Percentiles rank a stretch among this genome's conserved stretches.
Evolutionary conservation across 2,329 filamentous ascomycete genomes (phyloP).

Genomic region (Aspergillus viridinutans): DNA sequence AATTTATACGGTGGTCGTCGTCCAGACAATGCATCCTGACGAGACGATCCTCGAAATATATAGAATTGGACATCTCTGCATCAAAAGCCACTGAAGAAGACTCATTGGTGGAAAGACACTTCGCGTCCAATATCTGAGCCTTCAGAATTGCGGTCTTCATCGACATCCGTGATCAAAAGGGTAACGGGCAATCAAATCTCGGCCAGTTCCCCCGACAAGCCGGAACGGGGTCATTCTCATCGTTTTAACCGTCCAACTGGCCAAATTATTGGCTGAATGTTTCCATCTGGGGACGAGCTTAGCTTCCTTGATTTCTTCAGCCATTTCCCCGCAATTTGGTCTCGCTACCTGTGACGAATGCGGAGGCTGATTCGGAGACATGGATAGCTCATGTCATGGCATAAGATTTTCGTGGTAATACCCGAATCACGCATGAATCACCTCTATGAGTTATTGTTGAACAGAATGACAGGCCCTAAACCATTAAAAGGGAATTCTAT

Average conservation of each 20-base stretch:
- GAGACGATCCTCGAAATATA: neutral
- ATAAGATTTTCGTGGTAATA: no score
- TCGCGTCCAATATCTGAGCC: neutral
- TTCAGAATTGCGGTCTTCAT: neutral
- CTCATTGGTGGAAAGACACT: neutral
- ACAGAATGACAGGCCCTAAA: no score
- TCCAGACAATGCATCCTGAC: neutral
- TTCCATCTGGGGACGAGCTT: neutral
- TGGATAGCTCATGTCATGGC: no score
- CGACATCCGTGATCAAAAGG: neutral
- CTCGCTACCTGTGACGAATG: no score
- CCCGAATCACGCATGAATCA: no score
- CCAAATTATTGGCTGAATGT: neutral
- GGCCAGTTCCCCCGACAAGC: neutral
- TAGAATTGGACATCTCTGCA: neutral
- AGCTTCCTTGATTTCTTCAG: neutral
- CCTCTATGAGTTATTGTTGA: no score
- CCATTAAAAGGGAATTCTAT: no score
- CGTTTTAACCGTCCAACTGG: neutral
- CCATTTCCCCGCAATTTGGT: no score
- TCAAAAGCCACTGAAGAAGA: neutral
- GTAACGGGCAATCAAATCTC: neutral
- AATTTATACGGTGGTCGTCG: no score
- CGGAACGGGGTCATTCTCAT: neutral
- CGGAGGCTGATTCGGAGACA: no score